phyloP scores from a whole-genome alignment of 2,329 filamentous ascomycete species.

The Claviceps arundinis region DNA sequence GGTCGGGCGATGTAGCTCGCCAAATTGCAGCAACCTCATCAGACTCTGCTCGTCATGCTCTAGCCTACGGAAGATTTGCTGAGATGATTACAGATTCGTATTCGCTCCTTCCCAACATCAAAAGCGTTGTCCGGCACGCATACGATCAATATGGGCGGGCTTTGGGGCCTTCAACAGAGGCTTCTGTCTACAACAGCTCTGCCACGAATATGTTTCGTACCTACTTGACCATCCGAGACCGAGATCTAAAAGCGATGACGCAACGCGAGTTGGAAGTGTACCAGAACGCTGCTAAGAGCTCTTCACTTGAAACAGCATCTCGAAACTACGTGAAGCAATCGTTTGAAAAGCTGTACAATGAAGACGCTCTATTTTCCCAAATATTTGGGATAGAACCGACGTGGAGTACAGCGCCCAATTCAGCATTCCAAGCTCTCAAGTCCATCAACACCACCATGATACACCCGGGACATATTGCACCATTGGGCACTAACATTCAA shows the following conservation, averaged over 20 bases:
- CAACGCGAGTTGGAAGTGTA: conserved; percentile 43
- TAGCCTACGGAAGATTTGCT: conserved; percentile 46
- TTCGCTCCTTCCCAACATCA: conserved; percentile 41
- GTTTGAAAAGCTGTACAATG: conserved; percentile 44
- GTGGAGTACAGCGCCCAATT: conserved; percentile 35
- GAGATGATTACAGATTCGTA: conserved; percentile 45
- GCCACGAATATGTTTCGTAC: conserved; percentile 40
- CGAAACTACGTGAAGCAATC: conserved; percentile 47
- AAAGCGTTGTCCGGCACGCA: conserved; percentile 35
- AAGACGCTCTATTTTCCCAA: conserved; percentile 38
- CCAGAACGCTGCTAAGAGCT: conserved; percentile 35
- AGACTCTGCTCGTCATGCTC: conserved; percentile 44
- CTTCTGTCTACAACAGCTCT: conserved; percentile 40
- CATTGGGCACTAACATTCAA: conserved; percentile 37
- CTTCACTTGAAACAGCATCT: conserved; percentile 39
- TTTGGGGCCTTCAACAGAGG: conserved; percentile 27
- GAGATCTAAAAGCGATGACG: conserved; percentile 37
- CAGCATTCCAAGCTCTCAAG: conserved; percentile 38
- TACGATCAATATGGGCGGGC: conserved; percentile 39
- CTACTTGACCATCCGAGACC: conserved; percentile 39
- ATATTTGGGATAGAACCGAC: conserved; percentile 43
- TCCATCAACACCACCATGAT: conserved; percentile 35
- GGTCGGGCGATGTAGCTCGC: conserved; percentile 39
- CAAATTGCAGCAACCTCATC: conserved; percentile 43
- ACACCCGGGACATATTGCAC: conserved; percentile 40